phyloP scores from a whole-genome alignment of 1,284 basidiomycete genomes.

The Austropuccinia psidii region DNA sequence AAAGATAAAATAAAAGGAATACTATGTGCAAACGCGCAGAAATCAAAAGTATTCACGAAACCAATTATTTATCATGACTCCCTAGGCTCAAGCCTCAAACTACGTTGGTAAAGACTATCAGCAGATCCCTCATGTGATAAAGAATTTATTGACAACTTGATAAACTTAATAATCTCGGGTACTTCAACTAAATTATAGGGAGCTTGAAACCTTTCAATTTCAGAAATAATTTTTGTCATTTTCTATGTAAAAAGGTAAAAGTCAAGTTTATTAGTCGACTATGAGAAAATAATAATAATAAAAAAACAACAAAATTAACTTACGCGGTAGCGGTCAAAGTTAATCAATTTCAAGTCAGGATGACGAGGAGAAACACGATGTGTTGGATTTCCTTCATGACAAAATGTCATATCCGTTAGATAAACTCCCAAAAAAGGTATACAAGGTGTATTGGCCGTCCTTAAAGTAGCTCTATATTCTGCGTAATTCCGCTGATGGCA shows the following conservation, averaged over 20 bases:
- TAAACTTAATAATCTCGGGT: constrained; percentile 70
- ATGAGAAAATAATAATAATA: not conserved
- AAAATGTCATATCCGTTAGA: constrained; percentile 88
- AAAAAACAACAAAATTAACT: constrained; percentile 42
- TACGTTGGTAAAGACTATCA: constrained; percentile 28
- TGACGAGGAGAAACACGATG: constrained; percentile 65
- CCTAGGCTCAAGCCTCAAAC: constrained; percentile 23
- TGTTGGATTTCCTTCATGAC: constrained; percentile 85
- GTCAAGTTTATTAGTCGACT: not conserved
- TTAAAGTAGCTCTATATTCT: constrained; percentile 67
- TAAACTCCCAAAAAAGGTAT: constrained; percentile 87
- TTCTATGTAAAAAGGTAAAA: constrained; percentile 23
- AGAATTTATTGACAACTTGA: constrained; percentile 47
- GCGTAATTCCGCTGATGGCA: constrained; percentile 87
- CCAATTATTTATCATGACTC: no score
- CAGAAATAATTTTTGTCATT: constrained; percentile 50
- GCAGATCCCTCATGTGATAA: constrained; percentile 21
- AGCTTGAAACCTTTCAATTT: constrained; percentile 88
- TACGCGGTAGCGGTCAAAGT: constrained; percentile 78
- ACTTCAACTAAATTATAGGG: constrained; percentile 73
- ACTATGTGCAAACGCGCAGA: no score
- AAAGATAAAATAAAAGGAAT: no score
- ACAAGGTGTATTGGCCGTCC: constrained; percentile 71
- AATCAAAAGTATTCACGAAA: no score
- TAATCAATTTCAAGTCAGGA: constrained; percentile 72